Evolutionary conservation across 2,329 filamentous ascomycete species (phyloP).

Genomic region (Blastomyces silverae): DNA sequence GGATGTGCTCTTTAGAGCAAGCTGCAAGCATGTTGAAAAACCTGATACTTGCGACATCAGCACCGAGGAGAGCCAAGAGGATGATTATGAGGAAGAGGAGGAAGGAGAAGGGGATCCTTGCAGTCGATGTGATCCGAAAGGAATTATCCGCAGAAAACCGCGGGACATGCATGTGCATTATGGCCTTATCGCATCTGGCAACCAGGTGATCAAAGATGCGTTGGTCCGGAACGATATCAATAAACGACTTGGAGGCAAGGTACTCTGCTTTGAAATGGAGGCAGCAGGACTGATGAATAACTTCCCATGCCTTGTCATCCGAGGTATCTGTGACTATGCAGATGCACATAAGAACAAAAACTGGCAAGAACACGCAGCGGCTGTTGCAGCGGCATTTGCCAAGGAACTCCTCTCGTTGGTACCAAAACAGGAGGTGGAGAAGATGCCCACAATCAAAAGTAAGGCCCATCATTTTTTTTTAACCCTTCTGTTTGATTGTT

Average conservation of each 20-base stretch:
- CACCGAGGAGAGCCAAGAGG: background rate
- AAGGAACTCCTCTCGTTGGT: conserved; percentile 18
- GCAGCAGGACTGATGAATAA: conserved; percentile 11
- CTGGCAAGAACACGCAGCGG: conserved; percentile 22
- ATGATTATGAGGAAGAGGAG: background rate
- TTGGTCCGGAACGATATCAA: conserved; percentile 4
- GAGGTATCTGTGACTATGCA: conserved; percentile 20
- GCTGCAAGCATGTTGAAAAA: conserved; percentile 3
- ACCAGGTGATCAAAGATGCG: conserved; percentile 21
- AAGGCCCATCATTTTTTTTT: background rate
- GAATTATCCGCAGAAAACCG: conserved; percentile 2
- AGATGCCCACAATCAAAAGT: conserved; percentile 6
- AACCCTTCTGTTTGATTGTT: background rate
- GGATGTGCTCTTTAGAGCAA: conserved; percentile 7
- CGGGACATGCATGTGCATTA: conserved; percentile 18
- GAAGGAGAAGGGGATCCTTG: conserved; percentile 4
- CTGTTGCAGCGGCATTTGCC: conserved; percentile 21
- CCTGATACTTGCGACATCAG: background rate
- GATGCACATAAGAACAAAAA: conserved; percentile 20
- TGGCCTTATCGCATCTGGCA: conserved; percentile 22
- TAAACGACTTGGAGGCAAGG: conserved; percentile 2
- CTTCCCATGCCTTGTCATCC: conserved; percentile 20
- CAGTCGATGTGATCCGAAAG: background rate
- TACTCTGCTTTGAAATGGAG: too few relatives aligned
- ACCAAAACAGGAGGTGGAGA: conserved; percentile 2